A percentile compares a stretch with the other conserved stretches of the same genome.
phyloP scores from a whole-genome alignment of 345 rosid genomes.

The Moringa oleifera region DNA sequence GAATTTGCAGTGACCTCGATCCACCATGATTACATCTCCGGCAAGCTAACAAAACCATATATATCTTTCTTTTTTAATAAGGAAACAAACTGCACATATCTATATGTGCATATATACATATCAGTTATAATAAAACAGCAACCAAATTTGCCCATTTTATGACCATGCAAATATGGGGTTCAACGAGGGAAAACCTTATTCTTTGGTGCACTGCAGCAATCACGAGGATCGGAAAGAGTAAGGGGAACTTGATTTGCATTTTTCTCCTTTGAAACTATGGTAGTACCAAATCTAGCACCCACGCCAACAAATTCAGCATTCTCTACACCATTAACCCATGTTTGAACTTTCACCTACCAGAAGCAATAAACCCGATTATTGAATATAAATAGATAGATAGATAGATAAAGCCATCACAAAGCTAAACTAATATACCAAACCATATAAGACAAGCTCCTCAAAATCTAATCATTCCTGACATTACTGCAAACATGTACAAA shows the following conservation, averaged over 20 bases:
- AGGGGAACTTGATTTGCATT: constrained; percentile 72
- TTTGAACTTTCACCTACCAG: constrained; percentile 90
- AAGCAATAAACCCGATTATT: neutral
- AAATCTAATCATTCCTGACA: constrained; percentile 1
- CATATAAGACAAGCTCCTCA: neutral
- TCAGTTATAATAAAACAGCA: no score
- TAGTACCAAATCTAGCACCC: constrained; percentile 87
- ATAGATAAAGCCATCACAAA: constrained; percentile 11
- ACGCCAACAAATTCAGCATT: constrained; percentile 89
- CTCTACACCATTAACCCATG: constrained; percentile 80
- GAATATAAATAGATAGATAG: constrained; percentile 1
- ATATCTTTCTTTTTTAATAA: no score
- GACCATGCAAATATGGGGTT: constrained; percentile 1
- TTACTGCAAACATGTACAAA: neutral
- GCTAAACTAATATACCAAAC: constrained; percentile 3
- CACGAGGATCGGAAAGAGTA: constrained; percentile 75
- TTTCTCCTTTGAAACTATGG: constrained; percentile 91
- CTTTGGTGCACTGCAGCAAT: constrained; percentile 65
- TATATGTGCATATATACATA: no score
- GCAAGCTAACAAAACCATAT: constrained; percentile 44
- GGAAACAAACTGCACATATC: no score
- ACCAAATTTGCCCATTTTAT: neutral
- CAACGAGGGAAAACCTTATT: constrained; percentile 49
- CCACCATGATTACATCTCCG: constrained; percentile 81
- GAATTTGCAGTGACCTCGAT: constrained; percentile 85